A percentile compares a stretch with the other conserved stretches of the same genome.
Conservation (phyloP, 2,329 filamentous ascomycete species). For the Venturia asperata region DNA sequence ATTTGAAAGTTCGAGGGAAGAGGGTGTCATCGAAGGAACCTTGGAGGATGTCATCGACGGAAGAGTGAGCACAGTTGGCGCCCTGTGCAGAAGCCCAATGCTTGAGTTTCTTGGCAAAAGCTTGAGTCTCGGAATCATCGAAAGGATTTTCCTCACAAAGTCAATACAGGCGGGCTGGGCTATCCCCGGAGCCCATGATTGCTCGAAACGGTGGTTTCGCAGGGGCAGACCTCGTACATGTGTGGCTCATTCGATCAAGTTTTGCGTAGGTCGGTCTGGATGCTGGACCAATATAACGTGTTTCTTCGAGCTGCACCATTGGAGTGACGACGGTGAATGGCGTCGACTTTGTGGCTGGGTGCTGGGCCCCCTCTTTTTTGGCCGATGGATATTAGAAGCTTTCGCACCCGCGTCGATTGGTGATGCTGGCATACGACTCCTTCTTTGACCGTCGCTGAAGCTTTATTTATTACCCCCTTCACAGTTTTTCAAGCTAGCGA, state of each 20-base stretch:
- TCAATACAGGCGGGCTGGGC: neutral
- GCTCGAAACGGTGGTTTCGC: neutral
- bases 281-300: neutral
- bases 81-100: neutral
- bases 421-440: neutral
- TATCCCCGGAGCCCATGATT: neutral
- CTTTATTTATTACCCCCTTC: neutral
- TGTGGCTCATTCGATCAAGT: conserved; percentile 1
- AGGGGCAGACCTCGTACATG: neutral
- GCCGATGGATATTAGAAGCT: neutral
- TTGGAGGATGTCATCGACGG: too few relatives aligned
- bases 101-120: conserved; percentile 8
- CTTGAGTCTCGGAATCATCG: neutral
- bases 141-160: neutral
- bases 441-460: neutral
- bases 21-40: too few relatives aligned
- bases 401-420: neutral
- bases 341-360: neutral
- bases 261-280: neutral
- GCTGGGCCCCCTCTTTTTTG: neutral
- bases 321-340: neutral
- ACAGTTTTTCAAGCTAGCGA: neutral
- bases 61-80: too few relatives aligned
- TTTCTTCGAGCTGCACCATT: neutral
- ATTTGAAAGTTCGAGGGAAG: neutral